Evolutionary conservation across 768 basidiomycete species (phyloP).

Genomic region (Coprinellus aureogranulatus): DNA sequence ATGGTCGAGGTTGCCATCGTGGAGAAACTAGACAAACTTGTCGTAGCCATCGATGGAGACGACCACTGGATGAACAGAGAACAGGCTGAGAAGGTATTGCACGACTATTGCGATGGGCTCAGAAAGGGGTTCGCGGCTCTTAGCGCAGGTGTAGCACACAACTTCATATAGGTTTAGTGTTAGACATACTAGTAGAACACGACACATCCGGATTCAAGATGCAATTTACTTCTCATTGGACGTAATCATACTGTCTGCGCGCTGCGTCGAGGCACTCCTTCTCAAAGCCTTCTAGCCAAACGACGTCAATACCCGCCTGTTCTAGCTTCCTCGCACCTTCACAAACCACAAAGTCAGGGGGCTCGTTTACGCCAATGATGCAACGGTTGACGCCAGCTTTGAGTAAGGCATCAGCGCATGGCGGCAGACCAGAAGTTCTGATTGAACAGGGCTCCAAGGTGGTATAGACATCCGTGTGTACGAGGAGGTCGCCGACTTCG

Average conservation of each 20-base stretch:
- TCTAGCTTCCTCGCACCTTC: conserved; percentile 76
- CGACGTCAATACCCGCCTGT: conserved; percentile 69
- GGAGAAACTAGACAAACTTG: conserved; percentile 20
- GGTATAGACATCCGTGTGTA: conserved; percentile 77
- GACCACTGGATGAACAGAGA: conserved; percentile 21
- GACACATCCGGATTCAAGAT: too few species aligned
- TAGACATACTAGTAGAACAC: too few species aligned
- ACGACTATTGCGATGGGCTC: conserved; percentile 19
- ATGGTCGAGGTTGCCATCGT: conserved; percentile 28
- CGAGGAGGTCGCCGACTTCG: conserved; percentile 49
- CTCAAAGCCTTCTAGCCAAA: conserved; percentile 75
- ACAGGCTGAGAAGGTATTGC: conserved; percentile 23
- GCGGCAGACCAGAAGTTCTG: conserved; percentile 79
- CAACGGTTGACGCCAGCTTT: conserved; percentile 68
- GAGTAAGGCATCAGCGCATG: conserved; percentile 85
- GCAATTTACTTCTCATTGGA: neutral
- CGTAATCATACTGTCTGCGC: conserved; percentile 43
- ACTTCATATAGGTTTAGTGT: too few species aligned
- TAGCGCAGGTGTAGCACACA: too few species aligned
- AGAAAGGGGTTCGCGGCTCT: conserved; percentile 12
- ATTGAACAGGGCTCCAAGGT: conserved; percentile 96
- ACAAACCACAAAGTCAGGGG: conserved; percentile 91
- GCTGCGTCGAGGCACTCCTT: conserved; percentile 80
- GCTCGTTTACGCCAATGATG: conserved; percentile 87
- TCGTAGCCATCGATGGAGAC: conserved; percentile 32